phyloP scores from a whole-genome alignment of 768 basidiomycete species.

The Calocybe cyanea region DNA sequence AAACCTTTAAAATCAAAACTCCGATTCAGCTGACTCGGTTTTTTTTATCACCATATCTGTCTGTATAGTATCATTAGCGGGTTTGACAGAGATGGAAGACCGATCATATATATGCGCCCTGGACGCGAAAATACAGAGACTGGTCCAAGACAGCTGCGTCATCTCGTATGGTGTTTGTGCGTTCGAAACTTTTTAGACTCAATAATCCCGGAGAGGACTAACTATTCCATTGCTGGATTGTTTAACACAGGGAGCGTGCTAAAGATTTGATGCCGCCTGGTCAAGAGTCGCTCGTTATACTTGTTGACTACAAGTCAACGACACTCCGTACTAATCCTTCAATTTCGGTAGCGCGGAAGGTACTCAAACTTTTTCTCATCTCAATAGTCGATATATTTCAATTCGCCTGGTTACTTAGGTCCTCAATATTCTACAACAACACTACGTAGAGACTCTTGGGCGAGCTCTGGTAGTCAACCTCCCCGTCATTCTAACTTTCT shows the following conservation, averaged over 20 bases:
- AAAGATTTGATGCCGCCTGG: slow-evolving; percentile 86
- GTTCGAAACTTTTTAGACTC: slow-evolving; percentile 25
- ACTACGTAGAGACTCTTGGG: slow-evolving; percentile 87
- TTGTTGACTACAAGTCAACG: slow-evolving; percentile 83
- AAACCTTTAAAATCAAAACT: not conserved
- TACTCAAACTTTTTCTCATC: slow-evolving; percentile 9
- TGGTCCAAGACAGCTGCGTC: slow-evolving; percentile 73
- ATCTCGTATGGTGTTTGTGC: slow-evolving; percentile 85
- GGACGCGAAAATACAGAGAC: slow-evolving; percentile 82
- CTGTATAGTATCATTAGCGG: slow-evolving; percentile 67
- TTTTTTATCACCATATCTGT: not conserved
- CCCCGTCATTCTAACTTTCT: slow-evolving; percentile 67
- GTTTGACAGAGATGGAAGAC: slow-evolving; percentile 84
- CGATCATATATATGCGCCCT: slow-evolving; percentile 85
- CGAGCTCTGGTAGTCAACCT: slow-evolving; percentile 82
- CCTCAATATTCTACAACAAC: slow-evolving; percentile 77
- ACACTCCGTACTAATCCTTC: slow-evolving; percentile 84
- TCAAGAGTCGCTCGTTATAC: slow-evolving; percentile 77
- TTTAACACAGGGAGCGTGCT: slow-evolving; percentile 66
- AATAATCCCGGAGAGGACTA: not conserved
- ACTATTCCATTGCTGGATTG: not conserved
- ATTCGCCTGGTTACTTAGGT: slow-evolving; percentile 37
- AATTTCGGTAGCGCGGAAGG: slow-evolving; percentile 74
- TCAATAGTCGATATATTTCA: no score
- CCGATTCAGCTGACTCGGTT: no score